These are phyloP conservation scores for Vitis rotundifolia DNA, from an alignment of 164 flowering plant species.

Conservation along the genomic window DNA sequence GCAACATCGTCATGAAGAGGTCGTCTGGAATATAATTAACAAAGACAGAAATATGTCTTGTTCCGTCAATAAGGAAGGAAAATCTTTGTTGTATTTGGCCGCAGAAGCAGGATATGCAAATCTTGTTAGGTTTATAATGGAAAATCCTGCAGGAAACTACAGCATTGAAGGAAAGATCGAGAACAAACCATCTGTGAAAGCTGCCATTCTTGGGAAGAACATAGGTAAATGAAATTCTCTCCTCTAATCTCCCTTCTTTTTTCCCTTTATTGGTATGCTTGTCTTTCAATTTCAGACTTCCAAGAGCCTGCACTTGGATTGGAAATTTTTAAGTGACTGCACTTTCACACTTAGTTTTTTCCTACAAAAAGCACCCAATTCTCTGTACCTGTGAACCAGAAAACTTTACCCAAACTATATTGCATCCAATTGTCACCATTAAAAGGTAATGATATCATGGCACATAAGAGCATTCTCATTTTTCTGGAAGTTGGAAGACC, in stretches of 20 bases:
- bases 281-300: neutral
- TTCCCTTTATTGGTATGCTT: neutral
- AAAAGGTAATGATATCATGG: too few relatives aligned
- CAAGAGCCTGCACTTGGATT: neutral
- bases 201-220: slow-evolving; percentile 10
- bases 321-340: too few relatives aligned
- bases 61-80: slow-evolving; percentile 6
- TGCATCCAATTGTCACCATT: too few relatives aligned
- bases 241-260: neutral
- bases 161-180: neutral
- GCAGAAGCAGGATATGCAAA: slow-evolving; percentile 15
- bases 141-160: neutral
- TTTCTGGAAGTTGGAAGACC: too few relatives aligned
- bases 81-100: slow-evolving; percentile 18
- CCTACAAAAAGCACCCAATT: too few relatives aligned
- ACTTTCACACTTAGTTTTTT: too few relatives aligned
- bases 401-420: too few relatives aligned
- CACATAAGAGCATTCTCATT: too few relatives aligned
- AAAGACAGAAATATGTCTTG: neutral
- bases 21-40: slow-evolving; percentile 8
- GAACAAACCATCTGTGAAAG: slow-evolving; percentile 15
- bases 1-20: neutral
- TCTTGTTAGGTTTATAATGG: slow-evolving; percentile 2
- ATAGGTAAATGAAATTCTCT: neutral
- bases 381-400: too few relatives aligned